Conservation (phyloP, 345 rosid species). For the Euclidium syriacum region DNA sequence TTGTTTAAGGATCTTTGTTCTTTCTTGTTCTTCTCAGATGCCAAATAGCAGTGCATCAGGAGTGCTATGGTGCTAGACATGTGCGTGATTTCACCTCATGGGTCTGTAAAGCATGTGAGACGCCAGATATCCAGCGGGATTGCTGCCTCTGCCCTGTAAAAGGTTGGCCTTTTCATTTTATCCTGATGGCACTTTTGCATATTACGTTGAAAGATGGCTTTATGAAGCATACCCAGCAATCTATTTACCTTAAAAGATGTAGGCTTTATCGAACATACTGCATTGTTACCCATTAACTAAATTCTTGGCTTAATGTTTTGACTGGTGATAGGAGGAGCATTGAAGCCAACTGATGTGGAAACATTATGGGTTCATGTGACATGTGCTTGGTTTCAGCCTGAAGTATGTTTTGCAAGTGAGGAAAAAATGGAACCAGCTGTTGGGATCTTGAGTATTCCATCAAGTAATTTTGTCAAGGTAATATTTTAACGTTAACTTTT, state of each 20-base stretch:
- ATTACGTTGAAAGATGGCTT: constrained; percentile 1
- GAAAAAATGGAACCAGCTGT: constrained; percentile 99
- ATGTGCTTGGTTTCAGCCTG: constrained; percentile 99
- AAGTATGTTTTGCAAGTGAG: constrained; percentile 93
- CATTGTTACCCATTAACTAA: not conserved
- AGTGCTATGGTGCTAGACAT: constrained; percentile 95
- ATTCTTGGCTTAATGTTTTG: not conserved
- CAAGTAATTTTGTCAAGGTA: constrained; percentile 92
- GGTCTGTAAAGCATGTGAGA: constrained; percentile 98
- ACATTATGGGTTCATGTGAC: constrained; percentile 97
- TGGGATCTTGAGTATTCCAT: constrained; percentile 90
- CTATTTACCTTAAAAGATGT: not conserved
- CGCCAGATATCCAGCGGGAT: constrained; percentile 70
- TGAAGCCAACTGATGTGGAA: constrained; percentile 96
- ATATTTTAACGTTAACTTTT: not conserved
- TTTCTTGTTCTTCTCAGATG: constrained; percentile 43
- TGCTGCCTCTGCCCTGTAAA: constrained; percentile 99
- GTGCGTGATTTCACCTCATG: constrained; percentile 89
- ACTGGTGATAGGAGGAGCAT: constrained; percentile 73
- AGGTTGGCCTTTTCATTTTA: constrained; percentile 40
- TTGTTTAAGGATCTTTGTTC: constrained; percentile 2
- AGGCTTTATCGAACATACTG: constrained; percentile 3
- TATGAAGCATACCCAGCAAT: constrained; percentile 1
- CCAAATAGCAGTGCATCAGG: constrained; percentile 99
- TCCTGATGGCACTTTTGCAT: not conserved